Conservation (phyloP, 2,329 filamentous ascomycete genomes). For the Fusarium palustre region DNA sequence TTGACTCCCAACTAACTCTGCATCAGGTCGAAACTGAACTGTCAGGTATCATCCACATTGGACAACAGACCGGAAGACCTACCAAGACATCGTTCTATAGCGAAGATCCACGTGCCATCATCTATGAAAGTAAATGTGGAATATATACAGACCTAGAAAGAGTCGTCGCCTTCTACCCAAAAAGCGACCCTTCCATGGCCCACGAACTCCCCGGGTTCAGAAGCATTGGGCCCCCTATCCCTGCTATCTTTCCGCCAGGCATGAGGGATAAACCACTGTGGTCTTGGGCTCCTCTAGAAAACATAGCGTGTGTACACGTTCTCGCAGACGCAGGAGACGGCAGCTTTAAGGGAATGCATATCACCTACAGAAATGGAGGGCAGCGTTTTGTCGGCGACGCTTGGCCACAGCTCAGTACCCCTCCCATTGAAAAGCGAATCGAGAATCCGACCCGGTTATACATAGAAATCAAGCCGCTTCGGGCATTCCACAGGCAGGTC, state of each 20-base stretch:
- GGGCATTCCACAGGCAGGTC: not conserved
- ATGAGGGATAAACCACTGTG: too few species aligned
- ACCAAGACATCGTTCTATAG: not conserved
- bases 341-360: not conserved
- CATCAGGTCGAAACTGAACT: conserved; percentile 2
- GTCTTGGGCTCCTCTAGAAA: conserved; percentile 2
- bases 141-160: too few species aligned
- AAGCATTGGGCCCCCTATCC: not conserved
- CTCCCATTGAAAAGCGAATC: not conserved
- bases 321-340: rapidly evolving
- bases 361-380: not conserved
- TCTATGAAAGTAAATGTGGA: not conserved
- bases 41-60: conserved; percentile 2
- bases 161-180: not conserved
- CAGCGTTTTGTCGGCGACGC: not conserved
- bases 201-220: not conserved
- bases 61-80: not conserved
- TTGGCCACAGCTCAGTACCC: too few species aligned
- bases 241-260: too few species aligned
- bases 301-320: not conserved
- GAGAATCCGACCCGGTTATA: not conserved
- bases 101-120: not conserved
- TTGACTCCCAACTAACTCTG: not conserved
- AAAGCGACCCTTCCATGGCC: not conserved
- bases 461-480: not conserved